Evolutionary conservation across 345 rosid species (phyloP), one percentile per base, ranked within the genome.

Genomic region (Cardiospermum halicacabum): DNA sequence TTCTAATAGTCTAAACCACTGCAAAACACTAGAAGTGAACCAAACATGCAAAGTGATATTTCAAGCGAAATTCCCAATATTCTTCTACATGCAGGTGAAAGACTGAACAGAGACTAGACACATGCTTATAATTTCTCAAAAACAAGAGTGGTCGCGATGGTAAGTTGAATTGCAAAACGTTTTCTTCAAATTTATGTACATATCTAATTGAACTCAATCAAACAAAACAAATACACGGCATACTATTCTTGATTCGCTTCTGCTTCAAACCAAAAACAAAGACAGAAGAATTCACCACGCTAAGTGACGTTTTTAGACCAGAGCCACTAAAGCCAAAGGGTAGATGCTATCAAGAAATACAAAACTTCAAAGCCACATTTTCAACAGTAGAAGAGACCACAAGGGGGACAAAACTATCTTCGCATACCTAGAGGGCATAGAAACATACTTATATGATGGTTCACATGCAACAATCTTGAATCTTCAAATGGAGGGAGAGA

Each of bases 161-260:
- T 32, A 37, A 25, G 36, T 64, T 53, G 45, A 11, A 53, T 40
- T 34, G 7, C 12, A 21, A 15, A 48, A 48, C 47, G 51, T 15
- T 51, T 34, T 16, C 5, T 6, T 47, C 19, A 16, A 47, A 25
- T 45, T 30, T 50, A 47, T 18, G 11, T 12, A 30, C n/a, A 34
- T 47, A 32, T 11, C 10, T 13, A 7, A 59, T 15, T 24, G 34
- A 50, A n/a, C n/a, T n/a, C n/a, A n/a, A n/a, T n/a, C n/a, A n/a
- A n/a, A n/a, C n/a, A n/a, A n/a, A n/a, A n/a, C n/a, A n/a, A n/a
- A n/a, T n/a, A n/a, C n/a, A n/a, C n/a, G n/a, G n/a, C n/a, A n/a
- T n/a, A n/a, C n/a, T n/a, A n/a, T 64, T 34, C 39, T 26, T 15
- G 3, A 40, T n/a, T 62, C 40, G 30, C 43, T 53, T 63, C 48